A percentile compares a stretch with the other conserved stretches of the same genome.
phyloP scores from a whole-genome alignment of 371 early-diverging fungal genomes.

The Dichotomocladium elegans region DNA sequence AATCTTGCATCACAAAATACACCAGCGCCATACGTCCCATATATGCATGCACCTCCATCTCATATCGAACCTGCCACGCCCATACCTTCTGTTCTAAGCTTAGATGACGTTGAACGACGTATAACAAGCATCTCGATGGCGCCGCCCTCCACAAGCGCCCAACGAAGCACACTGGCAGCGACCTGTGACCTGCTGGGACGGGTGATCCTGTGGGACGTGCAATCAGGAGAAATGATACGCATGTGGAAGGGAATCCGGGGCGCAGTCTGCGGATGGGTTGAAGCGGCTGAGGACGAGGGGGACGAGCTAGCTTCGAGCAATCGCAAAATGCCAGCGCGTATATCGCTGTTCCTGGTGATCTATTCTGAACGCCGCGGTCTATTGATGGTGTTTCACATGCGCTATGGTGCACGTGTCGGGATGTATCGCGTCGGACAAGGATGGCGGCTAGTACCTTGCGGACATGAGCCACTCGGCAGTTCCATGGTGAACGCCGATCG shows the following conservation, averaged over 20 bases:
- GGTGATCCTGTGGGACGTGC: slow-evolving; percentile 59
- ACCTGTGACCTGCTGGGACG: slow-evolving; percentile 61
- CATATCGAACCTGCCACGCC: slow-evolving; percentile 55
- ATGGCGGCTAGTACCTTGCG: slow-evolving; percentile 48
- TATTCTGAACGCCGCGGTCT: slow-evolving; percentile 57
- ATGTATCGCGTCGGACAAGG: slow-evolving; percentile 55
- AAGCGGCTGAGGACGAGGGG: slow-evolving; percentile 28
- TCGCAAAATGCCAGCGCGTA: slow-evolving; percentile 8
- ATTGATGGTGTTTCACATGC: slow-evolving; percentile 55
- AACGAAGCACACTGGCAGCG: slow-evolving; percentile 50
- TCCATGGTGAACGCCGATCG: slow-evolving; percentile 35
- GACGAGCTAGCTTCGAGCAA: background rate
- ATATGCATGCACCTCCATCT: slow-evolving; percentile 30
- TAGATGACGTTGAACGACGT: slow-evolving; percentile 43
- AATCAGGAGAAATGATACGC: slow-evolving; percentile 54
- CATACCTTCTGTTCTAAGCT: slow-evolving; percentile 40
- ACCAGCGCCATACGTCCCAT: slow-evolving; percentile 42
- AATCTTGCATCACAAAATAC: slow-evolving; percentile 14
- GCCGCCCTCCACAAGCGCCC: slow-evolving; percentile 43
- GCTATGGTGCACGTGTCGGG: slow-evolving; percentile 62
- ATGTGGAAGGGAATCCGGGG: slow-evolving; percentile 71
- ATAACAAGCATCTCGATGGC: slow-evolving; percentile 47
- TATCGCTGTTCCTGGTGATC: slow-evolving; percentile 53
- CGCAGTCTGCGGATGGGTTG: slow-evolving; percentile 63
- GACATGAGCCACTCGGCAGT: slow-evolving; percentile 36